Conservation (phyloP, 2,329 filamentous ascomycete genomes). For the Alternaria consortialis region DNA sequence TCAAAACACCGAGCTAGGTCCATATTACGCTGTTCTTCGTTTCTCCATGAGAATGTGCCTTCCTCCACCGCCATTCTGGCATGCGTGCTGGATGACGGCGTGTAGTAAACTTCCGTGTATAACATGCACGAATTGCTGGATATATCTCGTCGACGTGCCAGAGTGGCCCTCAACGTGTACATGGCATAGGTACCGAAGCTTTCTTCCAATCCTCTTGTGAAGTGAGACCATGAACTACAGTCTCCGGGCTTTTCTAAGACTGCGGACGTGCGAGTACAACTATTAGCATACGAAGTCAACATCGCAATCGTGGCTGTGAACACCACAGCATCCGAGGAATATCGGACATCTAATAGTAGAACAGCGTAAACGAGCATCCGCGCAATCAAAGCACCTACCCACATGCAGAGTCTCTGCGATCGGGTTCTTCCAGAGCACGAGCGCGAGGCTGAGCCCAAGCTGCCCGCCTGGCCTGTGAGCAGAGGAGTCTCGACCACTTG, state of each 20-base stretch:
- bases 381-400: background rate
- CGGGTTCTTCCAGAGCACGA: background rate
- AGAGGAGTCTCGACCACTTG: slow-evolving; percentile 2
- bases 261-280: too few species aligned
- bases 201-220: too few species aligned
- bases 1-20: background rate
- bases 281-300: background rate
- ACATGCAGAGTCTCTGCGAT: background rate
- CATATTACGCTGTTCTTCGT: background rate
- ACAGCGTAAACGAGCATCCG: background rate
- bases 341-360: background rate
- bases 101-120: background rate
- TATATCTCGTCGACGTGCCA: too few species aligned
- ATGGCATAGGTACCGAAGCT: too few species aligned
- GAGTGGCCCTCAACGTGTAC: too few species aligned
- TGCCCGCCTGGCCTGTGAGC: background rate
- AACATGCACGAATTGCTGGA: background rate
- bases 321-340: background rate
- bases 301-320: background rate
- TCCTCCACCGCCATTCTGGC: background rate
- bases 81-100: background rate
- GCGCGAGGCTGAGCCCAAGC: background rate
- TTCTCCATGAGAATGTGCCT: background rate
- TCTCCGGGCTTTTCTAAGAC: too few species aligned
- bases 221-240: too few species aligned